Conservation (phyloP, 352 stramenopile species). For the Globisporangium perplexum region DNA sequence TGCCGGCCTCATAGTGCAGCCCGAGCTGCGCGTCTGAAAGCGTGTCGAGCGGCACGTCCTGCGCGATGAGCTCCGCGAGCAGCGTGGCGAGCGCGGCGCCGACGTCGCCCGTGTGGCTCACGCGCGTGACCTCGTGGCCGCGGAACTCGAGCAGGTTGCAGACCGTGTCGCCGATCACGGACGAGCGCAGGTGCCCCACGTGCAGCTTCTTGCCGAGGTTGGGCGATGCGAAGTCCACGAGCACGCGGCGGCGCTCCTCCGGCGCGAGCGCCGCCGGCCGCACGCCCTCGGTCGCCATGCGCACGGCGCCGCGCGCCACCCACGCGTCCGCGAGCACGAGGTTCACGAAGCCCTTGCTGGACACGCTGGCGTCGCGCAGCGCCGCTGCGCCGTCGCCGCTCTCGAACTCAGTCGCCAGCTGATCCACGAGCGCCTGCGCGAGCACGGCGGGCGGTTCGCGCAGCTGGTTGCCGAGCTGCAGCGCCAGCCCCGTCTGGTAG, state of each 20-base stretch:
- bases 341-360: conserved; percentile 75
- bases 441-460: conserved; percentile 32
- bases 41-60: conserved; percentile 34
- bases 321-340: conserved; percentile 64
- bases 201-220: conserved; percentile 87
- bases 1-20: conserved; percentile 66
- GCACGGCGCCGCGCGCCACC: conserved; percentile 49
- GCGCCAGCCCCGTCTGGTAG: conserved; percentile 71
- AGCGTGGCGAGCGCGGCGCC: conserved; percentile 75
- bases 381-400: background rate
- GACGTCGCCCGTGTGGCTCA: conserved; percentile 78
- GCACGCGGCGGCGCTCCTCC: conserved; percentile 19
- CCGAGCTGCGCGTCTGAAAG: conserved; percentile 59
- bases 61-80: conserved; percentile 60
- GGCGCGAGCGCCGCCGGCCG: conserved; percentile 1
- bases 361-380: conserved; percentile 45
- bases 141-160: conserved; percentile 80
- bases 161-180: conserved; percentile 74
- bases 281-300: conserved; percentile 40
- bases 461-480: conserved; percentile 48
- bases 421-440: conserved; percentile 28
- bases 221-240: conserved; percentile 79
- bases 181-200: conserved; percentile 76
- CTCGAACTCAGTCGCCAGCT: background rate
- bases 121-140: conserved; percentile 55